A percentile compares a stretch with the other conserved stretches of the same genome.
phyloP scores from a whole-genome alignment of 2,329 filamentous ascomycete species.

The Scedosporium aurantiacum region DNA sequence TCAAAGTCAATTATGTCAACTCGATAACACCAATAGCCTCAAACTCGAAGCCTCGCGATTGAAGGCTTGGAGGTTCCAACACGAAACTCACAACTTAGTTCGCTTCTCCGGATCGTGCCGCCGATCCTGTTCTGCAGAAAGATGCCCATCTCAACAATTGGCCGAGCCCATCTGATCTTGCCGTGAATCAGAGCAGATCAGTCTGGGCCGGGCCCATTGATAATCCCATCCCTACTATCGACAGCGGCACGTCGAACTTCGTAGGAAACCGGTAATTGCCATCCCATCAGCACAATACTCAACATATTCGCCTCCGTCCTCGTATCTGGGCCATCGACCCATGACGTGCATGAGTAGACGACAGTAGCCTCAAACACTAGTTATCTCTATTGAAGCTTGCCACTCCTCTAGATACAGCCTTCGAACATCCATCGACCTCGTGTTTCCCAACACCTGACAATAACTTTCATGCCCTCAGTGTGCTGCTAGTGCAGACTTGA shows the following conservation, averaged over 20 bases:
- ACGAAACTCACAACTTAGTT: not conserved
- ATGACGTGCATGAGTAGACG: not conserved
- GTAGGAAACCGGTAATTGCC: too few relatives aligned
- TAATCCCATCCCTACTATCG: too few relatives aligned
- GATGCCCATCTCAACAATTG: not conserved
- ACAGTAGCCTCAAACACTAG: too few relatives aligned
- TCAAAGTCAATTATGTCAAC: too few relatives aligned
- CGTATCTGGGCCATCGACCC: not conserved
- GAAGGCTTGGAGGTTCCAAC: not conserved
- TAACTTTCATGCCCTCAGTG: too few relatives aligned
- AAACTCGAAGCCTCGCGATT: too few relatives aligned
- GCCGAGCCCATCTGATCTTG: not conserved
- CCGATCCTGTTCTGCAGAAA: not conserved
- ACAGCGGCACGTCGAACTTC: too few relatives aligned
- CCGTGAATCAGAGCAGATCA: not conserved
- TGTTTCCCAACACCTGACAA: not conserved
- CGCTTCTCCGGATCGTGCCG: not conserved
- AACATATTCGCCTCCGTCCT: not conserved
- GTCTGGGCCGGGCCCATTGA: not conserved
- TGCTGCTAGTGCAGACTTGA: too few relatives aligned
- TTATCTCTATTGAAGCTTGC: too few relatives aligned
- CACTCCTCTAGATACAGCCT: not conserved
- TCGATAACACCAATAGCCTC: too few relatives aligned
- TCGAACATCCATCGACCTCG: not conserved
- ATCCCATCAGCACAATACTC: not conserved